Evolutionary conservation across 345 rosid genomes (phyloP).

Genomic region (Salix udensis): DNA sequence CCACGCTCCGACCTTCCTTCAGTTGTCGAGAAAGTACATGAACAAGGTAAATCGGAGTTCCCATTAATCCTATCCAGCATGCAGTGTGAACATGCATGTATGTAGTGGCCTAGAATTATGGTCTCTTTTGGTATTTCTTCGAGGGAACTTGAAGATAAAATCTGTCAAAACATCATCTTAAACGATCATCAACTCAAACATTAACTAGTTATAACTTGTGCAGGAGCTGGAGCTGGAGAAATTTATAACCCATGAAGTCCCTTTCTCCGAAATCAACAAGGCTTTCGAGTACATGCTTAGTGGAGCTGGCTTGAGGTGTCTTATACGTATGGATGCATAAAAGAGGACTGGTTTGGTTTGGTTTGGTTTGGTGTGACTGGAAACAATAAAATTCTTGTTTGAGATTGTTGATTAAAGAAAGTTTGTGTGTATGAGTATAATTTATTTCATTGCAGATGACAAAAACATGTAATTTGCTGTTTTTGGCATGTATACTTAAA

Average conservation of each 20-base stretch:
- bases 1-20: constrained; percentile 38
- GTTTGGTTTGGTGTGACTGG: not conserved
- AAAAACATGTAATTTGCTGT: too few species aligned
- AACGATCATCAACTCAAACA: not conserved
- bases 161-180: not conserved
- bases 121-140: not conserved
- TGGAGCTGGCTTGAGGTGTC: constrained; percentile 44
- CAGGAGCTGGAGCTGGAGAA: constrained; percentile 50
- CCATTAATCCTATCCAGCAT: not conserved
- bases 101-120: not conserved
- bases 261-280: constrained; percentile 49
- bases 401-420: not conserved
- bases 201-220: not conserved
- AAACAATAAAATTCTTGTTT: not conserved
- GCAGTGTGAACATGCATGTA: not conserved
- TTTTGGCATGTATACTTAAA: too few species aligned
- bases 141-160: not conserved
- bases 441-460: too few species aligned
- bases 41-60: constrained; percentile 24
- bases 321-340: constrained; percentile 37
- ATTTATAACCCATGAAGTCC: constrained; percentile 44
- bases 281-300: constrained; percentile 51
- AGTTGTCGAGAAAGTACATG: constrained; percentile 40
- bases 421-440: not conserved
- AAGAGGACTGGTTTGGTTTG: not conserved